Evolutionary conservation across 768 basidiomycete genomes (phyloP).

Genomic region (Hypholoma sublateritium): DNA sequence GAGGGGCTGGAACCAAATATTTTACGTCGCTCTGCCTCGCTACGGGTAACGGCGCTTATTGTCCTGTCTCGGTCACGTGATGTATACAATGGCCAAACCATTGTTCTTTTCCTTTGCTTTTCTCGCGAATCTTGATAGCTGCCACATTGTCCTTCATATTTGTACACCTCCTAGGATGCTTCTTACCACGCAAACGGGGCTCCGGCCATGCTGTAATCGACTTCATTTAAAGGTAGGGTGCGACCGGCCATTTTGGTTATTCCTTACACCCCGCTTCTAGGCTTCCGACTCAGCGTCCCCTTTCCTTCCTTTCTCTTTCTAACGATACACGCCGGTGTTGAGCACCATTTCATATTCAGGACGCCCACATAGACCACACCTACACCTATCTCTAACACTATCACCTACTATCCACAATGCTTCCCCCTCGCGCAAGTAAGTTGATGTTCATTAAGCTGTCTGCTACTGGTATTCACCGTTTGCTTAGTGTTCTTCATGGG

Average conservation of each 20-base stretch:
- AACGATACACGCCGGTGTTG: conserved; percentile 28
- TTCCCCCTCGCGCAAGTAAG: conserved; percentile 34
- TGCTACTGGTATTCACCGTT: background rate
- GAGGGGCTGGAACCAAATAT: background rate
- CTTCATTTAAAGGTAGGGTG: too few relatives aligned
- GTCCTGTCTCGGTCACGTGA: conserved; percentile 23
- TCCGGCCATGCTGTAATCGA: too few relatives aligned
- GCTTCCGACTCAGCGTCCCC: conserved; percentile 13
- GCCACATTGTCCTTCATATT: conserved; percentile 13
- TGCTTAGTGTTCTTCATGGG: conserved; percentile 57
- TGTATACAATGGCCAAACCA: background rate
- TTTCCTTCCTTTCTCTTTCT: conserved; percentile 17
- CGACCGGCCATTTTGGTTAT: background rate
- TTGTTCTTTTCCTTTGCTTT: conserved; percentile 9
- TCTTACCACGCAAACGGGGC: too few relatives aligned
- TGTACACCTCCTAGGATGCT: conserved; percentile 9
- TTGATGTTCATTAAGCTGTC: background rate
- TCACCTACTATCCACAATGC: conserved; percentile 19
- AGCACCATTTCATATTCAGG: conserved; percentile 22
- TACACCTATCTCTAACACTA: conserved; percentile 9
- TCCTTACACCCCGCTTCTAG: conserved; percentile 7
- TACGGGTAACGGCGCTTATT: conserved; percentile 14
- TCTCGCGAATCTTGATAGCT: background rate
- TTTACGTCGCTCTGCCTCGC: background rate
- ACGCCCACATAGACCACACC: conserved; percentile 2